Conservation (phyloP, 768 basidiomycete genomes). For the Suillus occidentalis region DNA sequence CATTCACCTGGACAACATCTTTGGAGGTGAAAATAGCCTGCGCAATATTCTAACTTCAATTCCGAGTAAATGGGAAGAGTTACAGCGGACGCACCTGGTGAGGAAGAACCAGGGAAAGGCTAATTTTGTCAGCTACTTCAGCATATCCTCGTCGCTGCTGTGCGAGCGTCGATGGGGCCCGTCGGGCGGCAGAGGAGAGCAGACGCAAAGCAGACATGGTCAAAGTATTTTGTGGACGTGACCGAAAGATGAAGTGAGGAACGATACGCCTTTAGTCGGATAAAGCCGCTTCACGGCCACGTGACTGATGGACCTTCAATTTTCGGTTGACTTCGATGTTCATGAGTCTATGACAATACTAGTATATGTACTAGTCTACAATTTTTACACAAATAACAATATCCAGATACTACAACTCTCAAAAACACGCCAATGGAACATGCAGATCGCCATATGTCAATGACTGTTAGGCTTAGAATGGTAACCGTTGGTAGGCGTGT, state of each 20-base stretch:
- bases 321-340: not conserved
- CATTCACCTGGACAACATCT: slow-evolving; percentile 95
- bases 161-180: slow-evolving; percentile 49
- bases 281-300: slow-evolving; percentile 29
- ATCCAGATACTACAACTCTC: not conserved
- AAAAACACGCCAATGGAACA: not conserved
- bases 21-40: slow-evolving; percentile 89
- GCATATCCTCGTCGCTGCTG: slow-evolving; percentile 84
- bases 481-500: slow-evolving; percentile 38
- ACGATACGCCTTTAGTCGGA: slow-evolving; percentile 18
- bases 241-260: slow-evolving; percentile 2
- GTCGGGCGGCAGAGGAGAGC: slow-evolving; percentile 61
- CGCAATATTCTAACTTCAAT: slow-evolving; percentile 14
- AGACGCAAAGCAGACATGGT: slow-evolving; percentile 79
- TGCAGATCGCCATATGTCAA: slow-evolving; percentile 2
- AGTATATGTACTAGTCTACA: not conserved
- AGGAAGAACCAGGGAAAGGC: slow-evolving; percentile 90
- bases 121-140: slow-evolving; percentile 87
- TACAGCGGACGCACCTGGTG: slow-evolving; percentile 71
- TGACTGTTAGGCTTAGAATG: slow-evolving; percentile 26
- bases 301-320: not conserved
- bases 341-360: no score
- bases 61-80: slow-evolving; percentile 11
- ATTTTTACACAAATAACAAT: not conserved
- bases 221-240: slow-evolving; percentile 12